Evolutionary conservation across 495 filamentous ascomycete genomes (phyloP).

Genomic region (Annulohypoxylon stygium): DNA sequence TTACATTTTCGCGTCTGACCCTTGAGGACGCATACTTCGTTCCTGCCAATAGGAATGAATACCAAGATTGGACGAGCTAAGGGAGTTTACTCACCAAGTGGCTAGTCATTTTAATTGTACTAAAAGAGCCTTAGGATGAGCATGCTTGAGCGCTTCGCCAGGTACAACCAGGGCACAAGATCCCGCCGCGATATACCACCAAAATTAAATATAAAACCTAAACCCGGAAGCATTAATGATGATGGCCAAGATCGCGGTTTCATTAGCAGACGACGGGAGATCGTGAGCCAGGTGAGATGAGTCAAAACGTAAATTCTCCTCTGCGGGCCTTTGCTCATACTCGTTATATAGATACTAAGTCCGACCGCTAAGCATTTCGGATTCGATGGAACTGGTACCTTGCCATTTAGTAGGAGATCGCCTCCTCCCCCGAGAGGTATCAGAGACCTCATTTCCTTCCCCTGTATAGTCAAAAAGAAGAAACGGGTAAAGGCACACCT

Average conservation of each 20-base stretch:
- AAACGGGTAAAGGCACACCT: neutral
- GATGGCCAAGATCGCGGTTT: conserved; percentile 33
- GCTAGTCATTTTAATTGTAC: neutral
- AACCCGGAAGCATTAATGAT: conserved; percentile 24
- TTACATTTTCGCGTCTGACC: neutral
- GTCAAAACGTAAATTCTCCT: neutral
- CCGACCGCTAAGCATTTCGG: conserved; percentile 44
- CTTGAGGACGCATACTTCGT: neutral
- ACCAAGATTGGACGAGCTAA: neutral
- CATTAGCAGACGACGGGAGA: conserved; percentile 40
- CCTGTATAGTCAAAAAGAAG: neutral
- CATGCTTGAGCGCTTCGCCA: conserved; percentile 45
- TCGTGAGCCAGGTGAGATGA: conserved; percentile 44
- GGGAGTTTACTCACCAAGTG: neutral
- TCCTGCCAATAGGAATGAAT: neutral
- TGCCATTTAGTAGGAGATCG: conserved; percentile 32
- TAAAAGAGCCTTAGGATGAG: conserved; percentile 31
- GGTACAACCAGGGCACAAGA: conserved; percentile 40
- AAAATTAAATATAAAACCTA: conserved; percentile 32
- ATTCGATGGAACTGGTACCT: conserved; percentile 38
- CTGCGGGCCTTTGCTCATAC: neutral
- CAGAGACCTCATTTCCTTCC: neutral
- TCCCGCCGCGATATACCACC: conserved; percentile 28
- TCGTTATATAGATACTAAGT: conserved; percentile 39
- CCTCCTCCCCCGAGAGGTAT: conserved; percentile 38